Percentiles rank a stretch among this genome's conserved stretches.
Evolutionary conservation across 371 early-diverging fungal species (phyloP).

Genomic region (Zychaea mexicana): DNA sequence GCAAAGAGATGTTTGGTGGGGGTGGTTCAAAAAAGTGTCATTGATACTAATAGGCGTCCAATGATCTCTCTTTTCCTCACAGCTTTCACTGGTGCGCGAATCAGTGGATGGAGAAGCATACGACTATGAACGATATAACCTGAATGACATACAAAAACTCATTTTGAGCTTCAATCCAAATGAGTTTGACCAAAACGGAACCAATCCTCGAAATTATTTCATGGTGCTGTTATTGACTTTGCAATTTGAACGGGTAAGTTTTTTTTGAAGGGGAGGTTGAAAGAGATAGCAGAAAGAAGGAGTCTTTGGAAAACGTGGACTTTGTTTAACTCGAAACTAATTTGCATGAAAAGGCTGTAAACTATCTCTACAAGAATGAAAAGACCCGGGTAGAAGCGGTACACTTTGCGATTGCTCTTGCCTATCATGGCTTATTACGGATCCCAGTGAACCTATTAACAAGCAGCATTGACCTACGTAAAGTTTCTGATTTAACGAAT

Average conservation of each 20-base stretch:
- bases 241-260: slow-evolving; percentile 81
- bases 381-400: slow-evolving; percentile 79
- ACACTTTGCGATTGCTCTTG: slow-evolving; percentile 86
- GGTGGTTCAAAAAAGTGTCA: no score
- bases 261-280: neutral
- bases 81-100: slow-evolving; percentile 71
- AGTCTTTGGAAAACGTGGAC: no score
- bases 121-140: slow-evolving; percentile 61
- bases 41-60: neutral
- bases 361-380: slow-evolving; percentile 64
- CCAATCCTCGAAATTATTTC: slow-evolving; percentile 79
- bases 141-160: slow-evolving; percentile 64
- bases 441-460: slow-evolving; percentile 54
- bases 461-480: slow-evolving; percentile 34
- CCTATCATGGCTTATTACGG: slow-evolving; percentile 77
- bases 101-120: slow-evolving; percentile 41
- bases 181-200: slow-evolving; percentile 72
- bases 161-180: slow-evolving; percentile 68
- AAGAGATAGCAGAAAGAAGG: no score
- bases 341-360: slow-evolving; percentile 58
- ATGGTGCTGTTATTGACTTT: slow-evolving; percentile 79
- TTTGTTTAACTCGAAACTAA: no score
- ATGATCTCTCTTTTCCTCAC: neutral
- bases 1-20: no score
- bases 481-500: no score